Conservation (phyloP, 306 rosid species). For the Castanopsis chinensis region DNA sequence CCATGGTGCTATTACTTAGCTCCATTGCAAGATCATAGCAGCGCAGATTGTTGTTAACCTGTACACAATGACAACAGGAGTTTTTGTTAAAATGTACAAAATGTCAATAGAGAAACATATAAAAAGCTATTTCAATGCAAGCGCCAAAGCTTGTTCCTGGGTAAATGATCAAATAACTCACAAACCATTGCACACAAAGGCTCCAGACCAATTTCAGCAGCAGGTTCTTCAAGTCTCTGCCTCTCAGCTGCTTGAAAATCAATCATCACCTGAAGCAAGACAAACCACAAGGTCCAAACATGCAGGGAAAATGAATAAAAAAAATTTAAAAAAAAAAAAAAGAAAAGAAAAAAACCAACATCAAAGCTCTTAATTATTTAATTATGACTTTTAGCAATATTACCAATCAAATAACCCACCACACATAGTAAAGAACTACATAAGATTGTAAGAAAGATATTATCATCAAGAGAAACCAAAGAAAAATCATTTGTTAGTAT, state of each 20-base stretch:
- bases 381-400: not conserved
- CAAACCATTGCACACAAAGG: constrained; percentile 95
- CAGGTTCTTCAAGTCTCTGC: constrained; percentile 83
- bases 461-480: not conserved
- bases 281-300: constrained; percentile 3
- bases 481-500: not conserved
- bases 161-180: constrained; percentile 18
- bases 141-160: constrained; percentile 14
- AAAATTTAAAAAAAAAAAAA: not conserved
- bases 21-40: constrained; percentile 99
- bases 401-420: not conserved
- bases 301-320: not conserved
- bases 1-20: constrained; percentile 79
- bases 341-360: not conserved
- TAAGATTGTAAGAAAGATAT: no score
- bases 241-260: constrained; percentile 98
- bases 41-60: constrained; percentile 96
- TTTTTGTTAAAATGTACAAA: constrained; percentile 76
- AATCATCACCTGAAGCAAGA: constrained; percentile 76
- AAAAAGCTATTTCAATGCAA: constrained; percentile 15
- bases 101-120: not conserved
- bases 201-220: constrained; percentile 94
- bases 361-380: not conserved
- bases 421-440: not conserved
- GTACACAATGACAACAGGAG: constrained; percentile 30